Evolutionary conservation across 257 asterid genomes (phyloP).

Genomic region (Striga asiatica): DNA sequence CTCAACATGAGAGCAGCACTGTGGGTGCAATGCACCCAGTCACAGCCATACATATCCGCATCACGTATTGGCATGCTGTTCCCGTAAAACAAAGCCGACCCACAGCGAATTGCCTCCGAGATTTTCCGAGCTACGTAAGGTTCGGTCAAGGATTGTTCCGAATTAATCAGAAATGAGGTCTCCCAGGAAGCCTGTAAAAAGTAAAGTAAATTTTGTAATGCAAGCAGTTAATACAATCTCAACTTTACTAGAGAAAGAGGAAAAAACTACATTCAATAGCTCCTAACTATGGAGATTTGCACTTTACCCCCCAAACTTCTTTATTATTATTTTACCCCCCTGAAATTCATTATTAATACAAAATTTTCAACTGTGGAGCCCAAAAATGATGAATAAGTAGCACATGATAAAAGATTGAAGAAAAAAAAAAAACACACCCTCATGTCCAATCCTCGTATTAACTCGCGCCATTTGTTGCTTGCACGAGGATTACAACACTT

Average conservation of each 20-base stretch:
- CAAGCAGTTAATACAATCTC: no score
- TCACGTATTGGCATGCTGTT: conserved; percentile 99
- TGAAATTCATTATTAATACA: no score
- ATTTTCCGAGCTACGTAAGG: conserved; percentile 75
- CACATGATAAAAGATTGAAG: conserved; percentile 15
- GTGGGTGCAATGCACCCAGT: conserved; percentile 39
- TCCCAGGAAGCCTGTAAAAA: conserved; percentile 79
- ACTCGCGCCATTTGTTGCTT: conserved; percentile 38
- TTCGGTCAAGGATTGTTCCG: conserved; percentile 76
- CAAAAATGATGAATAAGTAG: no score
- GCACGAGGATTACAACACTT: conserved; percentile 30
- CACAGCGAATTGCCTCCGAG: conserved; percentile 52
- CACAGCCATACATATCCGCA: conserved; percentile 81
- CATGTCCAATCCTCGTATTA: conserved; percentile 49
- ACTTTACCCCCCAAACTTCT: no score
- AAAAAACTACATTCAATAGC: no score
- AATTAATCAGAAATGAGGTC: conserved; percentile 47
- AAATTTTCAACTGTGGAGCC: no score
- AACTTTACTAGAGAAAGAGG: no score
- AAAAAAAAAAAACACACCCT: conserved; percentile 38
- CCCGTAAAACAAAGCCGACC: conserved; percentile 80
- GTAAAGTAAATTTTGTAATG: no score
- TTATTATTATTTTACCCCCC: no score
- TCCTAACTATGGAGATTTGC: no score
- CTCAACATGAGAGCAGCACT: conserved; percentile 29